phyloP scores from a whole-genome alignment of 2,329 filamentous ascomycete species.

The Penicillium rolfsii region DNA sequence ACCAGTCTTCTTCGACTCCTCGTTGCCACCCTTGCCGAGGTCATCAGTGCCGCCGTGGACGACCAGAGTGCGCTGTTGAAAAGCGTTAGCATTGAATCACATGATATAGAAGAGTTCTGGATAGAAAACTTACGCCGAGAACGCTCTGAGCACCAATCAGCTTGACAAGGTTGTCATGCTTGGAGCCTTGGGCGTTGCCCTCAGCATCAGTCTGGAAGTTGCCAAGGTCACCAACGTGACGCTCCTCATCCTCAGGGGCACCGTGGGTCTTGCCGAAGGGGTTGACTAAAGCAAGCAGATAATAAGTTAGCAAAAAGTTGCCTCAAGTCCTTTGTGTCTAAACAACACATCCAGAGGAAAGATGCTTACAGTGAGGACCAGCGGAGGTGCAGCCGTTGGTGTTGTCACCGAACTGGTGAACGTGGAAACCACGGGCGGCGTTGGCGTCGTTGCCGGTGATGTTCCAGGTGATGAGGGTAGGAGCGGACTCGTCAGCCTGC shows the following conservation, averaged over 20 bases:
- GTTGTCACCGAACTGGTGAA: constrained; percentile 99
- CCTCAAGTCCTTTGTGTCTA: neutral
- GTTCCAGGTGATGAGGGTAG: constrained; percentile 89
- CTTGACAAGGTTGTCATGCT: constrained; percentile 84
- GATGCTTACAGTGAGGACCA: constrained; percentile 84
- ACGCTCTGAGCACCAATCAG: constrained; percentile 94
- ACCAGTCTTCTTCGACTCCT: constrained; percentile 97
- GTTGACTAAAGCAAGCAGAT: constrained; percentile 70
- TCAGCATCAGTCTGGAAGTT: constrained; percentile 95
- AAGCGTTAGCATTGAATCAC: neutral
- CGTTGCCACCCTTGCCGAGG: constrained; percentile 86
- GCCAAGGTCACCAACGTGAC: constrained; percentile 96
- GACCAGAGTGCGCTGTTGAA: constrained; percentile 80
- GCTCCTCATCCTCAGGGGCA: constrained; percentile 76
- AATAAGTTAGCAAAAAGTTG: neutral
- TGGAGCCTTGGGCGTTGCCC: constrained; percentile 83
- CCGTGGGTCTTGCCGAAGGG: constrained; percentile 91
- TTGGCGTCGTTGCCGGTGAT: constrained; percentile 91
- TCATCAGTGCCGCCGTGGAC: constrained; percentile 95
- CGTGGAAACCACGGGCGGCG: constrained; percentile 96
- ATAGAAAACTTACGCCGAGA: constrained; percentile 70
- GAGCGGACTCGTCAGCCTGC: constrained; percentile 78
- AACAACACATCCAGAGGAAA: no score
- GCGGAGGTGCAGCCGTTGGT: constrained; percentile 99
- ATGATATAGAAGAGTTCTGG: no score